Evolutionary conservation across 805 yeast species (phyloP).

Genomic region (Candida golubevii): DNA sequence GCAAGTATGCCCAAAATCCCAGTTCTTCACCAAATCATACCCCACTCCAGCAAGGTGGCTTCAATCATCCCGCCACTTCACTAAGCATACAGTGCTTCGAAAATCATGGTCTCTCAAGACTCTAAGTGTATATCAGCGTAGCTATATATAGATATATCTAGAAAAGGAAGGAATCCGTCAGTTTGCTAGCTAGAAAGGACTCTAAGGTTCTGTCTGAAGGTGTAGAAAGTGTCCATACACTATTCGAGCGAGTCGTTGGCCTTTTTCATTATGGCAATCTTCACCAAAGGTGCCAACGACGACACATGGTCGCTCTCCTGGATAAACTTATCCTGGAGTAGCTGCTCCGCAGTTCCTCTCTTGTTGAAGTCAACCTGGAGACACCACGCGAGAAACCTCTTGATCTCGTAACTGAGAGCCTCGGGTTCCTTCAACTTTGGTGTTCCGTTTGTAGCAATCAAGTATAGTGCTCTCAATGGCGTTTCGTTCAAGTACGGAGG

Average conservation of each 20-base stretch:
- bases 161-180: too few species aligned
- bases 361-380: constrained; percentile 78
- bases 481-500: constrained; percentile 97
- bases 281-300: constrained; percentile 69
- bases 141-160: too few species aligned
- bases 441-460: constrained; percentile 95
- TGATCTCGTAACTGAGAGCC: constrained; percentile 59
- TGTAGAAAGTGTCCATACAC: not conserved
- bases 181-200: too few species aligned
- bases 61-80: too few species aligned
- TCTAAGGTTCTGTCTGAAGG: too few species aligned
- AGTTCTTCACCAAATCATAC: too few species aligned
- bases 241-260: constrained; percentile 22
- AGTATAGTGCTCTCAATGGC: constrained; percentile 86
- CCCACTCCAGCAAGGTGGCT: too few species aligned
- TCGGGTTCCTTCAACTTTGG: constrained; percentile 91
- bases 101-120: too few species aligned
- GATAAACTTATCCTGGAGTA: constrained; percentile 65
- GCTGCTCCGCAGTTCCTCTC: constrained; percentile 72
- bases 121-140: too few species aligned
- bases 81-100: too few species aligned
- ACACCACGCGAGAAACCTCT: constrained; percentile 69
- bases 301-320: constrained; percentile 55
- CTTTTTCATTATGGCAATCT: constrained; percentile 67
- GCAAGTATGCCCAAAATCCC: too few species aligned